Conservation (phyloP, 768 basidiomycete species). For the Solioccasus polychromus region DNA sequence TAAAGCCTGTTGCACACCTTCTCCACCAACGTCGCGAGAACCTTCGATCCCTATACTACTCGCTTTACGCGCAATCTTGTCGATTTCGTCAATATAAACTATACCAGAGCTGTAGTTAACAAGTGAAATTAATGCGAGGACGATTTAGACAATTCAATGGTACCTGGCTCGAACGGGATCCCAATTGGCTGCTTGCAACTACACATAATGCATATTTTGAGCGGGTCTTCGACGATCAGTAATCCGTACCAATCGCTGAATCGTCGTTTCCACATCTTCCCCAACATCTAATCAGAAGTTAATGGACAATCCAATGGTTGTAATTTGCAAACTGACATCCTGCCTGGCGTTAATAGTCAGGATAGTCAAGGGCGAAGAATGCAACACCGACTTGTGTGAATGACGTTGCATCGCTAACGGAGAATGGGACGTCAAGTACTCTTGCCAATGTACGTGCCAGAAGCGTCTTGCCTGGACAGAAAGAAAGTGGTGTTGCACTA, state of each 20-base stretch:
- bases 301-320: constrained; percentile 1
- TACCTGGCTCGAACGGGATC: constrained; percentile 85
- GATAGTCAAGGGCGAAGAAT: not conserved
- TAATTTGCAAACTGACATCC: constrained; percentile 54
- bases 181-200: constrained; percentile 90
- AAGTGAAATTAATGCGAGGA: constrained; percentile 2
- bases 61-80: constrained; percentile 79
- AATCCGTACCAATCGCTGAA: constrained; percentile 69
- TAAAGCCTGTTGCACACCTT: constrained; percentile 93
- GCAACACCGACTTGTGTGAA: constrained; percentile 73
- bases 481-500: constrained; percentile 1
- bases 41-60: constrained; percentile 57
- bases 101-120: constrained; percentile 72
- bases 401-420: constrained; percentile 88
- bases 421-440: constrained; percentile 92
- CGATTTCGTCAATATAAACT: constrained; percentile 94
- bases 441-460: constrained; percentile 89
- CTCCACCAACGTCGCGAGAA: constrained; percentile 87
- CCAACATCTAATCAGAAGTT: constrained; percentile 67
- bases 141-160: not conserved
- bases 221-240: not conserved
- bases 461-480: constrained; percentile 73
- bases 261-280: constrained; percentile 92
- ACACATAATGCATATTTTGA: constrained; percentile 5
- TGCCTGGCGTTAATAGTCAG: constrained; percentile 42